Evolutionary conservation across 805 yeast species (phyloP).

Genomic region (Kuraishia molischiana): DNA sequence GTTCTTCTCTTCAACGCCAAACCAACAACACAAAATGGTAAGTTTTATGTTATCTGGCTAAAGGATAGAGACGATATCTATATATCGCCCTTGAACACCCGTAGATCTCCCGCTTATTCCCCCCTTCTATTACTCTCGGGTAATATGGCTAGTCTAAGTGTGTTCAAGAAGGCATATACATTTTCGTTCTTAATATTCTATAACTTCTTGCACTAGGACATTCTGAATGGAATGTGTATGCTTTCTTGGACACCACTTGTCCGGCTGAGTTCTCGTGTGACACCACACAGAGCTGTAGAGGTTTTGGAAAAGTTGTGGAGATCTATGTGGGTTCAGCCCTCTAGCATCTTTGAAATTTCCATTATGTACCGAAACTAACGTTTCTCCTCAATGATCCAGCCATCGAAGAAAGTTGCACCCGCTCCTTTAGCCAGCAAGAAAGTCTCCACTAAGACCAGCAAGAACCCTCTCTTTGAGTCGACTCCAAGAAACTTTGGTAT

Average conservation of each 20-base stretch:
- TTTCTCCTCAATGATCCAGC: constrained; percentile 26
- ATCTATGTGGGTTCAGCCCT: background rate
- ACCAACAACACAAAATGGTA: constrained; percentile 20
- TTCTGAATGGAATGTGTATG: constrained; percentile 3
- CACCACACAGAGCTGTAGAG: constrained; percentile 6
- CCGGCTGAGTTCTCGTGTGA: constrained; percentile 3
- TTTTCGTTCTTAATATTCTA: constrained; percentile 14
- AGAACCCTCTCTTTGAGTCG: constrained; percentile 84
- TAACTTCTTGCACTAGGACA: constrained; percentile 9
- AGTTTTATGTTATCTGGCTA: constrained; percentile 14
- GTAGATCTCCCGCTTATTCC: constrained; percentile 4
- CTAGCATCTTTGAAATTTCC: background rate
- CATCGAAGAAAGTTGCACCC: constrained; percentile 85
- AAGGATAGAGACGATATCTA: constrained; percentile 22
- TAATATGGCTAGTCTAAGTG: background rate
- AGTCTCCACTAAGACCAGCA: constrained; percentile 34
- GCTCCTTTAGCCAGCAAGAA: constrained; percentile 89
- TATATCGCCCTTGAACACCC: constrained; percentile 8
- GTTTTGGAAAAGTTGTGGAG: constrained; percentile 1
- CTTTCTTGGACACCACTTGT: constrained; percentile 1
- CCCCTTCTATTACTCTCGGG: too few relatives aligned
- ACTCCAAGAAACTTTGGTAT: constrained; percentile 92
- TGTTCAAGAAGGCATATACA: constrained; percentile 8
- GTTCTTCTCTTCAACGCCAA: too few relatives aligned
- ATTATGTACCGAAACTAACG: background rate